Evolutionary conservation across 2,329 filamentous ascomycete genomes (phyloP).

Genomic region (Cladophialophora immunda): DNA sequence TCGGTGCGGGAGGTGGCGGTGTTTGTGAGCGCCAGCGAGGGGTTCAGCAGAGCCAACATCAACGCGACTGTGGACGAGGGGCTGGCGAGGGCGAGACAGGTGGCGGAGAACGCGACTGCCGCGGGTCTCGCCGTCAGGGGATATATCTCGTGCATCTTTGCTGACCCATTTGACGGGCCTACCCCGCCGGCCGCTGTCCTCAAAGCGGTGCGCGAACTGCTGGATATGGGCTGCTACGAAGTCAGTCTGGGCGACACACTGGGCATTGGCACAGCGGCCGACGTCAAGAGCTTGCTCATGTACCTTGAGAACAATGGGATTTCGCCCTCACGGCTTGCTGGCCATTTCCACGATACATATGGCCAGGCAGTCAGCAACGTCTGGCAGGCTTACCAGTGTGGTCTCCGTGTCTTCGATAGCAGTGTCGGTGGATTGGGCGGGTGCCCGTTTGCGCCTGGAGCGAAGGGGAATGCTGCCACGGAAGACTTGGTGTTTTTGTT

Average conservation of each 20-base stretch:
- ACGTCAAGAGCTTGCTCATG: slow-evolving; percentile 45
- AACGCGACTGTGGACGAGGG: slow-evolving; percentile 53
- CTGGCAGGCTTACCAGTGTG: slow-evolving; percentile 77
- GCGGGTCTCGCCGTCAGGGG: slow-evolving; percentile 48
- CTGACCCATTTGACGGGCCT: slow-evolving; percentile 61
- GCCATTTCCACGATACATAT: slow-evolving; percentile 91
- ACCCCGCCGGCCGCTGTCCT: slow-evolving; percentile 61
- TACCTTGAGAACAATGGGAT: slow-evolving; percentile 61
- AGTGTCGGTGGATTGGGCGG: slow-evolving; percentile 83
- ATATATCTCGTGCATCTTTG: slow-evolving; percentile 52
- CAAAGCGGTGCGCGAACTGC: slow-evolving; percentile 64
- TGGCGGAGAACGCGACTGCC: slow-evolving; percentile 44
- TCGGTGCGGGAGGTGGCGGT: slow-evolving; percentile 52
- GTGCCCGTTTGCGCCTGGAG: slow-evolving; percentile 84
- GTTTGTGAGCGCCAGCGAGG: slow-evolving; percentile 54
- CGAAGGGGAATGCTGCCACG: slow-evolving; percentile 85
- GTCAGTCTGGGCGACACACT: slow-evolving; percentile 91
- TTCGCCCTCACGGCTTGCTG: slow-evolving; percentile 73
- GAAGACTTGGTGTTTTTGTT: slow-evolving; percentile 82
- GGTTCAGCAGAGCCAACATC: slow-evolving; percentile 54
- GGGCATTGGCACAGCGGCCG: slow-evolving; percentile 76
- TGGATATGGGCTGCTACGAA: slow-evolving; percentile 90
- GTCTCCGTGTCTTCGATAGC: slow-evolving; percentile 79
- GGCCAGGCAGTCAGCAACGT: slow-evolving; percentile 86
- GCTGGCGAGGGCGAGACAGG: slow-evolving; percentile 46